Percentiles rank a stretch among this genome's conserved stretches.
Conservation (phyloP, 495 filamentous ascomycete species). For the Penicillium desertorum region DNA sequence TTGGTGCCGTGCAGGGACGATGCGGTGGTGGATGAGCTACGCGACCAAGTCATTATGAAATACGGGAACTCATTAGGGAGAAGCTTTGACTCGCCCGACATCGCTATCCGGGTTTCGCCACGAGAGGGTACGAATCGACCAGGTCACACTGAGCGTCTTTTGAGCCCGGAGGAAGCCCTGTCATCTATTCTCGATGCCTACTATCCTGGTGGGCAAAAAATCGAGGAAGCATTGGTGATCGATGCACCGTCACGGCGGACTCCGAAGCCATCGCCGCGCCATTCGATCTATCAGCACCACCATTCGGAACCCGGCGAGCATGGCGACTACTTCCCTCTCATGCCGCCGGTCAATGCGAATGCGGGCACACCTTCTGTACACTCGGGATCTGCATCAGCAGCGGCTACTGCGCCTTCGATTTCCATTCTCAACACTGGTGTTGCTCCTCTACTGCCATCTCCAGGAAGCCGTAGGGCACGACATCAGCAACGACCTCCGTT, state of each 20-base stretch:
- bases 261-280: constrained; percentile 75
- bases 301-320: constrained; percentile 67
- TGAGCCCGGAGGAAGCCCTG: constrained; percentile 88
- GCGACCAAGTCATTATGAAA: constrained; percentile 88
- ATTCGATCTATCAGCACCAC: constrained; percentile 55
- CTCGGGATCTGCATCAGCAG: constrained; percentile 39
- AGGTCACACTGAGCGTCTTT: constrained; percentile 57
- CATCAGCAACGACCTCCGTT: constrained; percentile 43
- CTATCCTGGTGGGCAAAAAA: constrained; percentile 82
- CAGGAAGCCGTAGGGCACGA: constrained; percentile 59
- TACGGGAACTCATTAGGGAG: constrained; percentile 90
- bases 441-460: constrained; percentile 79
- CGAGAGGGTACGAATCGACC: constrained; percentile 50
- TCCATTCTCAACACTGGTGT: constrained; percentile 77
- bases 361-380: constrained; percentile 39
- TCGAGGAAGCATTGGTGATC: constrained; percentile 90
- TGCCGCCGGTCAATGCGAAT: constrained; percentile 62
- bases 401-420: constrained; percentile 55
- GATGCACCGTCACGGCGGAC: constrained; percentile 81
- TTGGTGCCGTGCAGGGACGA: constrained; percentile 81
- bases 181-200: constrained; percentile 74
- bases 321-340: constrained; percentile 88
- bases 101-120: constrained; percentile 63
- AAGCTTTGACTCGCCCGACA: constrained; percentile 86
- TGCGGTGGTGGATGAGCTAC: constrained; percentile 90